Conservation (phyloP, 768 basidiomycete genomes). For the Suillus plorans region DNA sequence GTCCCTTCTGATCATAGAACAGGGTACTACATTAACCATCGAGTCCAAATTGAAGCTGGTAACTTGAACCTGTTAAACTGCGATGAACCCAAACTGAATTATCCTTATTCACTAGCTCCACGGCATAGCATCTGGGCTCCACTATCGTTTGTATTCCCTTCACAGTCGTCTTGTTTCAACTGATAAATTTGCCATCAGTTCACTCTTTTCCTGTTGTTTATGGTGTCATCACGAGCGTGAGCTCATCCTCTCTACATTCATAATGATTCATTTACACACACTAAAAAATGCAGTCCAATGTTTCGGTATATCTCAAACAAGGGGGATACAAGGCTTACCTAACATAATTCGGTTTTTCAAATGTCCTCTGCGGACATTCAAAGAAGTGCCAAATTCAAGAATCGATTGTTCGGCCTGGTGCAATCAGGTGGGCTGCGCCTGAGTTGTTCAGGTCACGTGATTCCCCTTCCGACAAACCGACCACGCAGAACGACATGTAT, state of each 20-base stretch:
- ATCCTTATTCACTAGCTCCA: not conserved
- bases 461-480: not conserved
- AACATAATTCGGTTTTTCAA: constrained; percentile 46
- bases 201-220: not conserved
- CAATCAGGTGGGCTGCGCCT: constrained; percentile 44
- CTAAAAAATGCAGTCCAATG: constrained; percentile 12
- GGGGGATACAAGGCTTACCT: constrained; percentile 32
- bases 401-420: constrained; percentile 34
- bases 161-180: not conserved
- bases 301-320: constrained; percentile 5
- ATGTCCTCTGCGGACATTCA: constrained; percentile 31
- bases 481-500: constrained; percentile 39
- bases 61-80: not conserved
- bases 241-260: not conserved
- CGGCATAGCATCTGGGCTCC: not conserved
- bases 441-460: constrained; percentile 30
- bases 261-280: no score
- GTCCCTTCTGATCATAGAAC: constrained; percentile 5
- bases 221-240: constrained; percentile 1
- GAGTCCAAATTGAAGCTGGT: constrained; percentile 16
- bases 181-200: not conserved
- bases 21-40: constrained; percentile 5
- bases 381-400: constrained; percentile 23
- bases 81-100: no score
- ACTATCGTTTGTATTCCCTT: not conserved